Evolutionary conservation across 768 basidiomycete genomes (phyloP).

Genomic region (Termitomyces sp.): DNA sequence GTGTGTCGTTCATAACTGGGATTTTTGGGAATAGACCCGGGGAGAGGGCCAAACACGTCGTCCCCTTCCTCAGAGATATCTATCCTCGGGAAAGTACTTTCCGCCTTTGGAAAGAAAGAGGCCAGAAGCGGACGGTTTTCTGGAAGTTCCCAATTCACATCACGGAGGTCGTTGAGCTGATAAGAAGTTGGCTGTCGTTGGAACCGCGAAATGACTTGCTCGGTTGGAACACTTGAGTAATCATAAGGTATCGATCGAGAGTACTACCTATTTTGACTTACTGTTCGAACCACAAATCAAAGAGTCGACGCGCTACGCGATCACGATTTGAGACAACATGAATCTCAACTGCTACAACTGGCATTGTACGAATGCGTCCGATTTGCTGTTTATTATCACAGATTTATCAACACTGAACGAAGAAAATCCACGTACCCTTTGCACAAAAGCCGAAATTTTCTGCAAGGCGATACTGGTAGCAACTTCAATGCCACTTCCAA

Average conservation of each 20-base stretch:
- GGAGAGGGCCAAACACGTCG: constrained; percentile 2
- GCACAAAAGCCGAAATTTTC: constrained; percentile 54
- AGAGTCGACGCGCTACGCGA: constrained; percentile 60
- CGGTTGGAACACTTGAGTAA: constrained; percentile 36
- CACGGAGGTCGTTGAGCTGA: constrained; percentile 33
- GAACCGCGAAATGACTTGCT: constrained; percentile 36
- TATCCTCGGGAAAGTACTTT: constrained; percentile 1
- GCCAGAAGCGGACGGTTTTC: constrained; percentile 24
- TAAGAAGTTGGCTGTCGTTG: constrained; percentile 40
- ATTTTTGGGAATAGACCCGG: neutral
- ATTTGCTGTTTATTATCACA: constrained; percentile 43
- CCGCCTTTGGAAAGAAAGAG: constrained; percentile 24
- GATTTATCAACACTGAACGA: neutral
- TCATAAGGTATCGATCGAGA: constrained; percentile 25
- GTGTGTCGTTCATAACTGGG: constrained; percentile 18
- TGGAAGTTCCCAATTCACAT: constrained; percentile 37
- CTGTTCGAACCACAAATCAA: constrained; percentile 69
- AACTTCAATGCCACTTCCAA: constrained; percentile 42
- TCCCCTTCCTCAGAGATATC: neutral
- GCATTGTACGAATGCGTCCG: constrained; percentile 50
- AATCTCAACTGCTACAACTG: constrained; percentile 53
- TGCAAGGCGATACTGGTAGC: constrained; percentile 59
- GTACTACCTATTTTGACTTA: constrained; percentile 28
- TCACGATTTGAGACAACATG: constrained; percentile 71
- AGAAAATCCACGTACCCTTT: constrained; percentile 33